These are phyloP conservation scores for Allium sativum DNA, from an alignment of 106 monocot species.

Conservation along the genomic window DNA sequence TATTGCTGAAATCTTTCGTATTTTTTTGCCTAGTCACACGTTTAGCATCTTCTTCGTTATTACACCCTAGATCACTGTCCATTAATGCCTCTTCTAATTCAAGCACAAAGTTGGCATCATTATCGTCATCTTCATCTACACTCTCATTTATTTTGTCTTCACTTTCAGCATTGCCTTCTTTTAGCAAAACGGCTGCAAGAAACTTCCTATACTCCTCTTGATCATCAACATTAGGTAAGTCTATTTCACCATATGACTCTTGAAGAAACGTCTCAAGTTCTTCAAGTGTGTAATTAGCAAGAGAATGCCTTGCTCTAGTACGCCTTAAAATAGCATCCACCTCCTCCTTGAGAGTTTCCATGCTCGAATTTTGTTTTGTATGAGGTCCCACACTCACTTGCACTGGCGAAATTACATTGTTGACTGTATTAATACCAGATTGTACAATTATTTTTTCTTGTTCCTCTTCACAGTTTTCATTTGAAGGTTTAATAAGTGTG, in stretches of 20 bases:
- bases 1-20: conserved; percentile 20
- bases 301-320: conserved; percentile 76
- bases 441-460: conserved; percentile 25
- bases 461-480: conserved; percentile 2
- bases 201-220: conserved; percentile 88
- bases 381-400: neutral
- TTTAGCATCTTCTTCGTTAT: conserved; percentile 42
- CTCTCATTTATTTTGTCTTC: conserved; percentile 8
- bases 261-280: conserved; percentile 90
- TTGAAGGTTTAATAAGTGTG: neutral
- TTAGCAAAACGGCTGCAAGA: conserved; percentile 67
- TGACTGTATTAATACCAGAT: neutral
- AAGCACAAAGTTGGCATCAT: conserved; percentile 83
- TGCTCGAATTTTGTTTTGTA: neutral
- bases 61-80: too few relatives aligned
- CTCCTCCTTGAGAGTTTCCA: conserved; percentile 14
- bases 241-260: conserved; percentile 78
- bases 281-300: conserved; percentile 72
- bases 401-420: neutral
- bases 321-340: conserved; percentile 58
- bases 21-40: conserved; percentile 77
- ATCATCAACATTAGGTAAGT: conserved; percentile 58
- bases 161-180: conserved; percentile 17
- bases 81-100: conserved; percentile 90
- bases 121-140: conserved; percentile 92